Evolutionary conservation across 1,139 yeast species (phyloP), one percentile per base, ranked within the genome.

Genomic region (Diutina mesorugosa): DNA sequence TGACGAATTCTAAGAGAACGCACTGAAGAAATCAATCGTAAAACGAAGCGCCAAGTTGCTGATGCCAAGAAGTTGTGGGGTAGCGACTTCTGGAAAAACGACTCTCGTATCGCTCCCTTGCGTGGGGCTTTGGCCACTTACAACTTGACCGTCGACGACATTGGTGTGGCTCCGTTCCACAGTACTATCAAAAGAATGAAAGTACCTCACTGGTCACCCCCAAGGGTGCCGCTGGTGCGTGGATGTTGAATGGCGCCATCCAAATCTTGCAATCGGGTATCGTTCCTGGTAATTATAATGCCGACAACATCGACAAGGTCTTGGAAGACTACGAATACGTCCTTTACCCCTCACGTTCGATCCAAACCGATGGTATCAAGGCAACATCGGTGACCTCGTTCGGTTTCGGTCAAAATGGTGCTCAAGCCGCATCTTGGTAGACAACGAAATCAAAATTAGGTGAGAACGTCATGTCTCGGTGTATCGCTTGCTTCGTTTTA

Each of bases 191-290:
- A 99, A 91, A 93, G 89, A 93, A 93, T 71, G 99, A 93, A 78
- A 84, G 1, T 93, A 83, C 84, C 83, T 93, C 69, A 93, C 99
- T 67, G 99, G 99, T 76, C 99, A 93, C 79, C 99, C 99, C 99
- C 68, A 93, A 93, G 87, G 99, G 99, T 83, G 99, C 99, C 65
- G 99, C 99, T 59, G 99, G 98, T 81, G 98, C 99, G 61, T 93
- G 99, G 99, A 93, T 95, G 99, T 79, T 93, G 81, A 95, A 93
- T 73, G 99, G 99, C 75, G 97, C 91, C 60, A 78, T 93, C 64
- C 99, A 93, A 79, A 86, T 91, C 64, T 79, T 93, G 71, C 87
- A 89, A 76, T 72, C 88, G 67, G 99, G 99, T 74, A 70, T 91
- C 67, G 96, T 93, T 66, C 99, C 99, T 64, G 99, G 99, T 73